Conservation (phyloP, 2,329 filamentous ascomycete species). For the Byssochlamys sp. region DNA sequence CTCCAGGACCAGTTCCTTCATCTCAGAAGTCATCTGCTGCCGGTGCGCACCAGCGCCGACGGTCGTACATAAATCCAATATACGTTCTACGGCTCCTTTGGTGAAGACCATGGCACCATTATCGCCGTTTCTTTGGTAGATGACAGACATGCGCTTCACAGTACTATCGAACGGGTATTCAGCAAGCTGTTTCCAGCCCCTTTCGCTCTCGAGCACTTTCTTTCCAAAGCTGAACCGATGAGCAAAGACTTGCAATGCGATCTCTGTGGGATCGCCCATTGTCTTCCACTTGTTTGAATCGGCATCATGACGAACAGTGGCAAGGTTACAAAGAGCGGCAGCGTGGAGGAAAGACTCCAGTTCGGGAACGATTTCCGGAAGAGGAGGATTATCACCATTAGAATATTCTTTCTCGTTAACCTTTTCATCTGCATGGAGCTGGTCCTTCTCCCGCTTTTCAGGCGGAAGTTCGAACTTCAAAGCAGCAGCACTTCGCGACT, state of each 20-base stretch:
- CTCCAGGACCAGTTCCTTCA: conserved; percentile 39
- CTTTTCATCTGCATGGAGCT: conserved; percentile 17
- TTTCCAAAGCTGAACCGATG: conserved; percentile 48
- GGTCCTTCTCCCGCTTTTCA: conserved; percentile 26
- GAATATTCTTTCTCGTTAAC: conserved; percentile 15
- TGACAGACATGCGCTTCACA: conserved; percentile 58
- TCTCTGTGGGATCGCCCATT: conserved; percentile 57
- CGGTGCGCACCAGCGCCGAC: conserved; percentile 34
- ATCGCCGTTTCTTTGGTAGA: conserved; percentile 36
- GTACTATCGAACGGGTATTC: conserved; percentile 58
- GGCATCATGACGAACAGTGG: conserved; percentile 38
- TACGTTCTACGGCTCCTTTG: conserved; percentile 54
- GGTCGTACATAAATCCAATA: conserved; percentile 48
- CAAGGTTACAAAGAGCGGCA: conserved; percentile 48
- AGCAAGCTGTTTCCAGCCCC: conserved; percentile 44
- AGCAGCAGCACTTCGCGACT: conserved; percentile 50
- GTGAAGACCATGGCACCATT: conserved; percentile 41
- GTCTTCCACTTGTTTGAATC: conserved; percentile 43
- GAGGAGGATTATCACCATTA: conserved; percentile 1
- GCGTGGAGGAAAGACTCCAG: conserved; percentile 45
- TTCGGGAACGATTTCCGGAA: conserved; percentile 34
- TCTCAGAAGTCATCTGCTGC: conserved; percentile 30
- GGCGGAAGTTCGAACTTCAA: conserved; percentile 56
- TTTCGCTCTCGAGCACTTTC: conserved; percentile 28
- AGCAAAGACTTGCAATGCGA: conserved; percentile 58